Conservation (phyloP, 2,329 filamentous ascomycete genomes). For the Hypoxylon sp. region DNA sequence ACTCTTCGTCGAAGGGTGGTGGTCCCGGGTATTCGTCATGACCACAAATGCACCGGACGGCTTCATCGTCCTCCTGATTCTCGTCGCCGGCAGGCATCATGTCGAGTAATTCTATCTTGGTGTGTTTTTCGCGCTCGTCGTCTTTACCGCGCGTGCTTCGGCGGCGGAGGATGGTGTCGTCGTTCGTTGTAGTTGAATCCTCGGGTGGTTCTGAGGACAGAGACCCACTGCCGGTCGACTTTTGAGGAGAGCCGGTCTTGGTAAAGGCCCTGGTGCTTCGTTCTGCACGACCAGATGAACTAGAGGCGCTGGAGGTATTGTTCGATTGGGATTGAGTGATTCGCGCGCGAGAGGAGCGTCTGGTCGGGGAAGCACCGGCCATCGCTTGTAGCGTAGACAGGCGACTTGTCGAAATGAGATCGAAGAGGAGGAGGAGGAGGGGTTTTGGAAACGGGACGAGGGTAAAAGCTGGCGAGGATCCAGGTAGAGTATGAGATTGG, state of each 20-base stretch:
- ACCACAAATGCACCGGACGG: conserved; percentile 95
- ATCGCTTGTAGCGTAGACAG: conserved; percentile 50
- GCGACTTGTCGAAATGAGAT: conserved; percentile 42
- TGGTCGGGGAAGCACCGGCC: conserved; percentile 74
- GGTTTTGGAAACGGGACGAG: conserved; percentile 34
- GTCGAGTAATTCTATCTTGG: conserved; percentile 61
- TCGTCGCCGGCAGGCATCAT: conserved; percentile 73
- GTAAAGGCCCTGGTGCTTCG: conserved; percentile 79
- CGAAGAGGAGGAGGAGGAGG: conserved; percentile 40
- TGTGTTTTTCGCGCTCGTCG: conserved; percentile 68
- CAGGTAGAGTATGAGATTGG: conserved; percentile 29
- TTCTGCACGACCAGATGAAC: conserved; percentile 82
- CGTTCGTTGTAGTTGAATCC: conserved; percentile 67
- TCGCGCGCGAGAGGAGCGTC: conserved; percentile 93
- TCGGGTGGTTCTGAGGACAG: conserved; percentile 78
- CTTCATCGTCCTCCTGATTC: conserved; percentile 89
- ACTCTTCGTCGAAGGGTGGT: conserved; percentile 72
- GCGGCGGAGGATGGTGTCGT: conserved; percentile 79
- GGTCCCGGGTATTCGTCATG: conserved; percentile 94
- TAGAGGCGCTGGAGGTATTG: conserved; percentile 83
- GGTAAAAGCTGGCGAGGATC: conserved; percentile 27
- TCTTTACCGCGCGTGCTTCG: conserved; percentile 83
- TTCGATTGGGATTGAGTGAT: conserved; percentile 81
- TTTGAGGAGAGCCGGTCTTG: conserved; percentile 80
- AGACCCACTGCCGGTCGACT: conserved; percentile 81